Percentiles rank a stretch among this genome's conserved stretches.
phyloP scores from a whole-genome alignment of 208 protist species.

The Strigomonas culicis region DNA sequence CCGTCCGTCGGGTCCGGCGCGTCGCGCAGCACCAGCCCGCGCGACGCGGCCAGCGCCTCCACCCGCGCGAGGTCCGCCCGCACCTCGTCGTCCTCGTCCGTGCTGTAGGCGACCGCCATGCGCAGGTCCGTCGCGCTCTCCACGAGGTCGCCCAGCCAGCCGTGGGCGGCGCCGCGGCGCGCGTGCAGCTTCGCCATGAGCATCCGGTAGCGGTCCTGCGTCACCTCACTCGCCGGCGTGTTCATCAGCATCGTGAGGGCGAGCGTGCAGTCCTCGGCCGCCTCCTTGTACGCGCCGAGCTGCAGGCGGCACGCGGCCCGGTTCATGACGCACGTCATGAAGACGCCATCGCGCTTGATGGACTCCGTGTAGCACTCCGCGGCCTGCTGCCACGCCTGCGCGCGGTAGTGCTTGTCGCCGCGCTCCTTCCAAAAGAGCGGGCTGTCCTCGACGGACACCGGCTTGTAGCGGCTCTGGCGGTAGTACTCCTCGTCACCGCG shows the following conservation, averaged over 20 bases:
- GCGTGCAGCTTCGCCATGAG: slow-evolving; percentile 87
- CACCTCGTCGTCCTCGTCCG: slow-evolving; percentile 47
- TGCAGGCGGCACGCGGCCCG: slow-evolving; percentile 83
- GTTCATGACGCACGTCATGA: slow-evolving; percentile 89
- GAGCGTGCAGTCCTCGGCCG: slow-evolving; percentile 86
- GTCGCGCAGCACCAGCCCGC: slow-evolving; percentile 26
- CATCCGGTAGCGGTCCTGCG: slow-evolving; percentile 83
- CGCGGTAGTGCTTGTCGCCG: slow-evolving; percentile 77
- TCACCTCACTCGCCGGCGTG: slow-evolving; percentile 87
- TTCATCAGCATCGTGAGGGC: slow-evolving; percentile 85
- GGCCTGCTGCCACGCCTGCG: slow-evolving; percentile 68
- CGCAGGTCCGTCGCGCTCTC: slow-evolving; percentile 70
- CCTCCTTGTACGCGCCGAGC: slow-evolving; percentile 68
- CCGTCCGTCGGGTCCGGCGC: background rate
- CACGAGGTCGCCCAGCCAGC: slow-evolving; percentile 67
- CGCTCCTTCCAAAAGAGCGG: slow-evolving; percentile 92
- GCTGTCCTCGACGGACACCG: slow-evolving; percentile 86
- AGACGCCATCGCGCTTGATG: slow-evolving; percentile 91
- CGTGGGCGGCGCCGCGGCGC: slow-evolving; percentile 78
- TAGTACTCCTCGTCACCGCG: slow-evolving; percentile 92
- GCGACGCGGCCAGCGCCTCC: slow-evolving; percentile 46
- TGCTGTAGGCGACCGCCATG: slow-evolving; percentile 80
- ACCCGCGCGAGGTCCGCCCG: slow-evolving; percentile 45
- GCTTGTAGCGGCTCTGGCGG: slow-evolving; percentile 89
- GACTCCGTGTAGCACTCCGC: slow-evolving; percentile 88